Evolutionary conservation across 2,329 filamentous ascomycete genomes (phyloP).

Genomic region (Epicoccum nigrum): DNA sequence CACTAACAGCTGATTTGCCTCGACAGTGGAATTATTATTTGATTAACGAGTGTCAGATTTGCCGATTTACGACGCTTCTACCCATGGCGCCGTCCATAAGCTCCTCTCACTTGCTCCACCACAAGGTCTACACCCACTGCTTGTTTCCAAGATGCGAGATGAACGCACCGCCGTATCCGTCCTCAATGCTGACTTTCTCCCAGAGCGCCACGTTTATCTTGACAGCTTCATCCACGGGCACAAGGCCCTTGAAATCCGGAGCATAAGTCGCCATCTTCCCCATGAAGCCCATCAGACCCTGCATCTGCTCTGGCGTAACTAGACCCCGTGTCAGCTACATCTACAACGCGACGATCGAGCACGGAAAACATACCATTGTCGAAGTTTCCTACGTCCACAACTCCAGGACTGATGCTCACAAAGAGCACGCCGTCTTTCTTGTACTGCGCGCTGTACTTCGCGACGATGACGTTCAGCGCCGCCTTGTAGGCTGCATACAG

Average conservation of each 20-base stretch:
- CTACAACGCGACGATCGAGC: not conserved
- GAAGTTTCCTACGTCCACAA: slow-evolving; percentile 54
- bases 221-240: slow-evolving; percentile 33
- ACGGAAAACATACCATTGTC: not conserved
- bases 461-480: slow-evolving; percentile 59
- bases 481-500: slow-evolving; percentile 60
- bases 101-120: too few species aligned
- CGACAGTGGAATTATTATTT: too few species aligned
- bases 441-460: slow-evolving; percentile 56
- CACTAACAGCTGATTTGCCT: too few species aligned
- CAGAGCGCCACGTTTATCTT: slow-evolving; percentile 35
- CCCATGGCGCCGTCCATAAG: too few species aligned
- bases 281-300: slow-evolving; percentile 37
- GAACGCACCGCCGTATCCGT: slow-evolving; percentile 58
- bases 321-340: not conserved
- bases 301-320: slow-evolving; percentile 28
- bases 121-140: slow-evolving; percentile 54
- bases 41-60: too few species aligned
- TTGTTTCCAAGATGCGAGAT: slow-evolving; percentile 62
- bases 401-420: slow-evolving; percentile 58
- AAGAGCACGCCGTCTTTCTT: slow-evolving; percentile 59
- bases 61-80: too few species aligned
- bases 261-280: slow-evolving; percentile 25
- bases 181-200: slow-evolving; percentile 53
- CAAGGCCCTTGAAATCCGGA: slow-evolving; percentile 21